Evolutionary conservation across 2,329 filamentous ascomycete genomes (phyloP).

Genomic region (Venturia asperata): DNA sequence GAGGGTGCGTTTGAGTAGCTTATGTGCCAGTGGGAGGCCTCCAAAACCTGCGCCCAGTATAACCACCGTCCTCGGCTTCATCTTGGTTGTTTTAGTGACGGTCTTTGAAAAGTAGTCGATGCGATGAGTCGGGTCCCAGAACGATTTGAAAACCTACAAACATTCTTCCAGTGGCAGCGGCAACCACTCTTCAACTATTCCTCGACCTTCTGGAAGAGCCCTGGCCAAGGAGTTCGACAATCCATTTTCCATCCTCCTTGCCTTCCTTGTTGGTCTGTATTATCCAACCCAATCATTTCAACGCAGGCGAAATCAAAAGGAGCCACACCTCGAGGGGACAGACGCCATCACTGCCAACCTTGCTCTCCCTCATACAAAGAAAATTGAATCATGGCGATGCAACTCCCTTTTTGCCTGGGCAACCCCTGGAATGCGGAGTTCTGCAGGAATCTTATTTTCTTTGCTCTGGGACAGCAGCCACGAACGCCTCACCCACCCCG

Average conservation of each 20-base stretch:
- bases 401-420: no score
- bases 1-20: not conserved
- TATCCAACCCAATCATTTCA: not conserved
- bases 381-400: not conserved
- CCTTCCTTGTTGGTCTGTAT: not conserved
- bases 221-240: not conserved
- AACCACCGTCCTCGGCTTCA: conserved; percentile 6
- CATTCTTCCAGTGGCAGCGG: not conserved
- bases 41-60: not conserved
- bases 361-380: not conserved
- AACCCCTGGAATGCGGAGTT: not conserved
- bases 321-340: not conserved
- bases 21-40: not conserved
- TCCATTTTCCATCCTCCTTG: not conserved
- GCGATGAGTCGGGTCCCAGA: not conserved
- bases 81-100: not conserved
- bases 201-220: not conserved
- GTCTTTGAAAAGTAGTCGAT: not conserved
- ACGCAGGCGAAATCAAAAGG: not conserved
- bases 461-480: not conserved
- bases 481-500: not conserved
- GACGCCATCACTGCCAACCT: not conserved
- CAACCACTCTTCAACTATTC: not conserved
- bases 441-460: not conserved
- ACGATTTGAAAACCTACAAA: not conserved